phyloP scores from a whole-genome alignment of 2,329 filamentous ascomycete genomes.

The Fusarium ambrosium region DNA sequence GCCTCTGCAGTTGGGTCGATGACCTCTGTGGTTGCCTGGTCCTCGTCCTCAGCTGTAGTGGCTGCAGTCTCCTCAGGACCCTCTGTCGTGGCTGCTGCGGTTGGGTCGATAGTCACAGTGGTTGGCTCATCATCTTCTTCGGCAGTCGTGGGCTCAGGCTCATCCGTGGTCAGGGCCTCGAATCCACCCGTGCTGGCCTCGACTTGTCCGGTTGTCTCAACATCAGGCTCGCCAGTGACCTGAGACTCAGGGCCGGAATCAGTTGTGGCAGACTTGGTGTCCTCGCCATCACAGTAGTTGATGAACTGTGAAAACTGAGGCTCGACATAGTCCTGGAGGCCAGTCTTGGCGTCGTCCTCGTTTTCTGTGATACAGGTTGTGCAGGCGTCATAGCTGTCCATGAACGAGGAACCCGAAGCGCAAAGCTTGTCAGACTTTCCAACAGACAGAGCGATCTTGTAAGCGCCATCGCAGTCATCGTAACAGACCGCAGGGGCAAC shows the following conservation, averaged over 20 bases:
- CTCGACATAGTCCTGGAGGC: conserved; percentile 52
- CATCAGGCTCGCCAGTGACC: conserved; percentile 37
- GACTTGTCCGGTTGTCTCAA: conserved; percentile 46
- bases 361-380: conserved; percentile 55
- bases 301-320: conserved; percentile 60
- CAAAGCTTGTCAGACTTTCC: conserved; percentile 67
- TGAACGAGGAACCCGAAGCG: conserved; percentile 57
- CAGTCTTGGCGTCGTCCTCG: conserved; percentile 42
- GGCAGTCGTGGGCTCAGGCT: conserved; percentile 1
- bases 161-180: conserved; percentile 28
- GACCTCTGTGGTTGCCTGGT: neutral
- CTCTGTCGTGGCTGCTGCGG: conserved; percentile 3
- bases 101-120: neutral
- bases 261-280: conserved; percentile 32
- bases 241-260: conserved; percentile 40
- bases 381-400: conserved; percentile 54
- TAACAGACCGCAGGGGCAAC: conserved; percentile 65
- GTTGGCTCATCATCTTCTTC: conserved; percentile 12
- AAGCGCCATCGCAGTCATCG: conserved; percentile 64
- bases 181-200: conserved; percentile 42
- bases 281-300: conserved; percentile 57
- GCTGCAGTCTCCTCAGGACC: conserved; percentile 9
- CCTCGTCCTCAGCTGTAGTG: conserved; percentile 13
- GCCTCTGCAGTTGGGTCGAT: conserved; percentile 6
- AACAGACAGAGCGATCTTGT: conserved; percentile 58